A percentile compares a stretch with the other conserved stretches of the same genome.
These are phyloP conservation scores for Cryphonectria naterciae DNA, from an alignment of 2,329 filamentous ascomycete species.

Conservation along the genomic window DNA sequence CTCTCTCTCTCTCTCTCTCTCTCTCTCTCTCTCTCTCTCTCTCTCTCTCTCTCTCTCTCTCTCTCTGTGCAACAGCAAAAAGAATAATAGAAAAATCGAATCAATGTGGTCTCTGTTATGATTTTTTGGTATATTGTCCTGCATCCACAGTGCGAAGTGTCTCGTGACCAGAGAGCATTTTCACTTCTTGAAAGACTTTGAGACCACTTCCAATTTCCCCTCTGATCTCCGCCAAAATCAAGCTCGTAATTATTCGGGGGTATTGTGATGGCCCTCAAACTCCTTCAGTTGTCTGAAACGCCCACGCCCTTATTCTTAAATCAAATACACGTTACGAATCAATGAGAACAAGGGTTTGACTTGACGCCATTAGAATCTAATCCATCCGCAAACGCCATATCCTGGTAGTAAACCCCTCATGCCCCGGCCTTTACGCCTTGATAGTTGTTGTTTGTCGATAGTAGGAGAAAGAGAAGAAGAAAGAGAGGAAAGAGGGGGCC, in stretches of 20 bases:
- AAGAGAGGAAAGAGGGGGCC: too few species aligned
- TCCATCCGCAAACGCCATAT: slow-evolving; percentile 22
- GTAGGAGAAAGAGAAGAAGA: background rate
- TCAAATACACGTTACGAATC: background rate
- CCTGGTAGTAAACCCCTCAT: background rate
- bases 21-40: too few species aligned
- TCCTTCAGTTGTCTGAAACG: background rate
- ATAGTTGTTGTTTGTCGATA: background rate
- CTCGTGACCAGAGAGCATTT: background rate
- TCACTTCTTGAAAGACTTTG: background rate
- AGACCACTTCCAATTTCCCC: background rate
- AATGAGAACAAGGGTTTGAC: background rate
- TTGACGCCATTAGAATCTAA: slow-evolving; percentile 21
- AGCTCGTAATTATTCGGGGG: background rate
- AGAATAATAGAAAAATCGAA: background rate
- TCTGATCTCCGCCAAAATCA: background rate
- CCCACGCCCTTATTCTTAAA: background rate
- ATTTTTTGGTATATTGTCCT: background rate
- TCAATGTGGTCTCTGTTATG: background rate
- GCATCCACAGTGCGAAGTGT: background rate
- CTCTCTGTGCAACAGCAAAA: background rate
- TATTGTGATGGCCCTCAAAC: slow-evolving; percentile 2
- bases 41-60: too few species aligned
- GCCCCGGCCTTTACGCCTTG: background rate
- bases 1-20: too few species aligned